Evolutionary conservation across 2,329 filamentous ascomycete genomes (phyloP).

Genomic region (Trichoderma guizhouense): DNA sequence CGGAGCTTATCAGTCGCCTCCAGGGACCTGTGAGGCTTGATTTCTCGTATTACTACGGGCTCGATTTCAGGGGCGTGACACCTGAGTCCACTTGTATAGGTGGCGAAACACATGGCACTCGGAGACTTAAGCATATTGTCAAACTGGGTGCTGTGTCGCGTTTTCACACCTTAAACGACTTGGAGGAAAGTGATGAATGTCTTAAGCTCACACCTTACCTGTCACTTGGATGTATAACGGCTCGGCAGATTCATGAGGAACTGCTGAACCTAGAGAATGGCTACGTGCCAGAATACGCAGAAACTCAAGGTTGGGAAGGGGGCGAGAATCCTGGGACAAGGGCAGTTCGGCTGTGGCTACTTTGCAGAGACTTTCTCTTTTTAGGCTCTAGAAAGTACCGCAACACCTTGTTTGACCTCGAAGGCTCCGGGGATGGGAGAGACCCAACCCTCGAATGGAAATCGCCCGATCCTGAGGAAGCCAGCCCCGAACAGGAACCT

Average conservation of each 20-base stretch:
- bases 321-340: constrained; percentile 72
- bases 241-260: constrained; percentile 67
- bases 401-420: constrained; percentile 58
- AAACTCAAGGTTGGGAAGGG: constrained; percentile 56
- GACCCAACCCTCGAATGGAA: constrained; percentile 53
- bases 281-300: constrained; percentile 36
- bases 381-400: constrained; percentile 71
- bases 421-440: constrained; percentile 56
- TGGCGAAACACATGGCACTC: constrained; percentile 59
- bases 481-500: constrained; percentile 36
- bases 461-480: constrained; percentile 34
- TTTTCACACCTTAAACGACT: constrained; percentile 68
- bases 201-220: constrained; percentile 75
- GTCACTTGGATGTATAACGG: constrained; percentile 68
- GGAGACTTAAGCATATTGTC: constrained; percentile 60
- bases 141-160: constrained; percentile 55
- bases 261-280: constrained; percentile 69
- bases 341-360: constrained; percentile 66
- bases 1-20: constrained; percentile 53
- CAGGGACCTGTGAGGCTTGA: constrained; percentile 48
- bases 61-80: constrained; percentile 54
- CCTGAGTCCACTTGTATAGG: constrained; percentile 57
- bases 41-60: constrained; percentile 34
- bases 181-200: constrained; percentile 67
- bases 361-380: constrained; percentile 81